A percentile compares a stretch with the other conserved stretches of the same genome.
Conservation (phyloP, 2,329 filamentous ascomycete genomes). For the Epichloe bromicola region DNA sequence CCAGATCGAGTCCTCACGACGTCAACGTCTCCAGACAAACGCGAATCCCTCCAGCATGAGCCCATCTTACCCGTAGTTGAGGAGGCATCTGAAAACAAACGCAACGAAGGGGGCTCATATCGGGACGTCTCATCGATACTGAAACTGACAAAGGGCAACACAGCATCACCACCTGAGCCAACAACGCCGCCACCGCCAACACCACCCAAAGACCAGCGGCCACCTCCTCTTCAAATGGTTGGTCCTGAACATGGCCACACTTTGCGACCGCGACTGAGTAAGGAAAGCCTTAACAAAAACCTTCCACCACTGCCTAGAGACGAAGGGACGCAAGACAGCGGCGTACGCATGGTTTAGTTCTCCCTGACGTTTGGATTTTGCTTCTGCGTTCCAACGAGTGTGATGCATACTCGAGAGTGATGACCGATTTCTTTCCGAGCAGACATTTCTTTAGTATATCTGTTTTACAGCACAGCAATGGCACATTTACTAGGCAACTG, state of each 20-base stretch:
- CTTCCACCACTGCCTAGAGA: constrained; percentile 41
- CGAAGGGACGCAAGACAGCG: constrained; percentile 15
- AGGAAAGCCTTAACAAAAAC: constrained; percentile 47
- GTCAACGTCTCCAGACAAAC: constrained; percentile 24
- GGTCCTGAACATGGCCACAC: constrained; percentile 36
- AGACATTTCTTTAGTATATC: constrained; percentile 1
- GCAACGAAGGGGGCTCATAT: constrained; percentile 25
- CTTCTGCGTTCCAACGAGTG: constrained; percentile 8
- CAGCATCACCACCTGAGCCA: constrained; percentile 24
- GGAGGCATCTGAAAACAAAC: constrained; percentile 67
- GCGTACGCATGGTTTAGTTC: constrained; percentile 21
- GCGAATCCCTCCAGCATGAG: constrained; percentile 45
- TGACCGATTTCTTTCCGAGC: background rate
- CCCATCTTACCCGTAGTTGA: constrained; percentile 68
- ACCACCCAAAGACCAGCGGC: constrained; percentile 17
- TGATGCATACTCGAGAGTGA: background rate
- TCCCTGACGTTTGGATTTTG: constrained; percentile 9
- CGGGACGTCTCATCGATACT: constrained; percentile 26
- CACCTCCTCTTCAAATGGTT: constrained; percentile 15
- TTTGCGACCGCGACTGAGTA: constrained; percentile 30
- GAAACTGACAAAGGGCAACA: constrained; percentile 16
- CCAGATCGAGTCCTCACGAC: constrained; percentile 47
- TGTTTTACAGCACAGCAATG: constrained; percentile 4
- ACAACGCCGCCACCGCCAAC: constrained; percentile 28
- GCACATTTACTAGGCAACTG: background rate